Conservation (phyloP, 352 stramenopile genomes). For the Phytopythium oedochilum region DNA sequence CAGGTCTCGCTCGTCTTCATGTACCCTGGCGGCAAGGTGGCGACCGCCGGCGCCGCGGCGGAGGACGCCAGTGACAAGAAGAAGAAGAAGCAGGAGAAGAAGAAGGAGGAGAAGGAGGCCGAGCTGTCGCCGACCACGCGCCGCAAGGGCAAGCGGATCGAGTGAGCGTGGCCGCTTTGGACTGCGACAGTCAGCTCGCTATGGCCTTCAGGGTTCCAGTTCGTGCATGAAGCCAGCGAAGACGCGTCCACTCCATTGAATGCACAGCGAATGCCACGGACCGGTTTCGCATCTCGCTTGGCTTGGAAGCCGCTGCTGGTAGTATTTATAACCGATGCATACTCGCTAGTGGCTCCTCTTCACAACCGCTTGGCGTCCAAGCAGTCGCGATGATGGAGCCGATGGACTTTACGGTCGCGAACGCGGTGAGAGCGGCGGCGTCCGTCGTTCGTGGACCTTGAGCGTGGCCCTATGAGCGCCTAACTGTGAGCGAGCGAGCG, state of each 20-base stretch:
- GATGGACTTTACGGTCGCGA: slow-evolving; percentile 54
- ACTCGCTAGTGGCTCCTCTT: neutral
- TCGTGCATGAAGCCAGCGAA: no score
- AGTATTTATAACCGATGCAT: neutral
- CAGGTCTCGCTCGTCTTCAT: slow-evolving; percentile 62
- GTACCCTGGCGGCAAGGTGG: slow-evolving; percentile 39
- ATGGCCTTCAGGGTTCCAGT: no score
- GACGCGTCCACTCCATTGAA: no score
- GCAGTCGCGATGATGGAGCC: slow-evolving; percentile 31
- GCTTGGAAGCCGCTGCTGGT: no score
- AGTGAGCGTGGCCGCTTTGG: neutral
- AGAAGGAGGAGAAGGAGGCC: neutral
- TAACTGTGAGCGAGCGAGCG: no score
- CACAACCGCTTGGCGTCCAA: neutral
- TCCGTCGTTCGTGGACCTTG: no score
- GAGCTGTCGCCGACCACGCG: slow-evolving; percentile 1
- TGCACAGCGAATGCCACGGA: no score
- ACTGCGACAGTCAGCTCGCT: no score
- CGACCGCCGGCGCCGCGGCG: slow-evolving; percentile 1
- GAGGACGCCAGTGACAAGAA: slow-evolving; percentile 12
- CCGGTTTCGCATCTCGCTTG: no score
- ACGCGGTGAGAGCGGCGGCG: slow-evolving; percentile 22
- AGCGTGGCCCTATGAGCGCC: neutral
- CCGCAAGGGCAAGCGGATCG: slow-evolving; percentile 3
- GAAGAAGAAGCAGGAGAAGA: slow-evolving; percentile 12